Percentiles rank a stretch among this genome's conserved stretches.
Evolutionary conservation across 139 green algal genomes (phyloP).

Genomic region (Zygnema cylindricum): DNA sequence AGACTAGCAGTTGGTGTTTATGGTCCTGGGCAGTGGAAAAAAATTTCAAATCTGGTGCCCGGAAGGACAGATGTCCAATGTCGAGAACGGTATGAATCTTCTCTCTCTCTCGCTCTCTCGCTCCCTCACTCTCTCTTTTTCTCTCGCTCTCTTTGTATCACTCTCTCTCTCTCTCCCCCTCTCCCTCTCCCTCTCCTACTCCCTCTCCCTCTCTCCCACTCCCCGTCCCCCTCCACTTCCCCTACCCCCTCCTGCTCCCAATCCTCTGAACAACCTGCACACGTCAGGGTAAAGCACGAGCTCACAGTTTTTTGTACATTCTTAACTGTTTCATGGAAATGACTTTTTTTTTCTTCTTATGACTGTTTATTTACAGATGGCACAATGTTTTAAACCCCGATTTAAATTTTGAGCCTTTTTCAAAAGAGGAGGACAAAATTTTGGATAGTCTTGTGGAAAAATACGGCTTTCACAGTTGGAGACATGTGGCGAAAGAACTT

Average conservation of each 20-base stretch:
- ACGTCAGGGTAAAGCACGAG: not conserved
- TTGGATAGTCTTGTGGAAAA: conserved; percentile 12
- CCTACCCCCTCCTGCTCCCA: not conserved
- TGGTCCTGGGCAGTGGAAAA: conserved; percentile 20
- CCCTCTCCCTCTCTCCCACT: not conserved
- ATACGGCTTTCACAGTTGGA: conserved; percentile 16
- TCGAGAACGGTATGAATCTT: conserved; percentile 39
- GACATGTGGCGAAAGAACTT: not conserved
- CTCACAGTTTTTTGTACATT: not conserved
- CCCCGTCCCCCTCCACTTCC: not conserved
- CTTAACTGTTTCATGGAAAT: not conserved
- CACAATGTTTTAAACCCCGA: conserved; percentile 42
- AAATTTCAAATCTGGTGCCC: conserved; percentile 33
- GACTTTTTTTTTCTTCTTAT: not conserved
- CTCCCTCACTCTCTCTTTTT: too few species aligned
- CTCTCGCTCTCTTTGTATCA: not conserved
- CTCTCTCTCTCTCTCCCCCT: not conserved
- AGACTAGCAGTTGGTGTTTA: conserved; percentile 33
- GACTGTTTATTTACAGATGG: conserved; percentile 13
- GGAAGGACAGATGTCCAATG: conserved; percentile 48
- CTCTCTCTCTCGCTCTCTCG: too few species aligned
- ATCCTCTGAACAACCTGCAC: not conserved
- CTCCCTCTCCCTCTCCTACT: not conserved
- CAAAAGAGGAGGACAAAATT: conserved; percentile 39
- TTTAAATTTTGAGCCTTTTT: conserved; percentile 15